Base-by-base conservation (phyloP, 2,329 filamentous ascomycete genomes). In the Annulohypoxylon truncatum region DNA sequence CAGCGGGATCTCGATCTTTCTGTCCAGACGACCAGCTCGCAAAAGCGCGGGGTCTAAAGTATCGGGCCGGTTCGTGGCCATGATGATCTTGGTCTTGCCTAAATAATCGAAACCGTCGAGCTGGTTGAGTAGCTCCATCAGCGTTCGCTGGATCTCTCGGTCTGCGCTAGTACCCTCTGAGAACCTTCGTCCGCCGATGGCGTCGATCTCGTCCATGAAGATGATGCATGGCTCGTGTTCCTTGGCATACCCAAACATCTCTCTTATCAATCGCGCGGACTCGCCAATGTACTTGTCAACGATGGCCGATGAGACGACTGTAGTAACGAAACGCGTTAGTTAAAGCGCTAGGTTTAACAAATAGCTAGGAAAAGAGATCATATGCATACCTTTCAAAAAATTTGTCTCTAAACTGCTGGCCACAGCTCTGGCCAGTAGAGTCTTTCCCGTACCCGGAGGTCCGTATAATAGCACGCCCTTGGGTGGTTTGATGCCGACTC, bases 191-290 rank as follows among this genome's bases (percentile, higher is more conserved):
- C 96, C 96, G 79, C 96, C 96, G 76, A 99, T 99, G 77, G 96
- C 96, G 77, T 99, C 96, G 77, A 99, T 99, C 82, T 99, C 96
- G 85, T 99, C 96, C 96, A 99, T 99, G 87, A 99, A 99, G 82
- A 99, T 99, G 80, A 99, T 99, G 80, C 96, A 99, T 38, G 96
- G 96, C 81, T 99, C 96, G 80, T 99, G 96, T 80, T 99, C 96
- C 82, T 97, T 98, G 75, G 96, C 96, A 77, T 99, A 99, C 63
- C 96, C 96, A 77, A 99, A 99, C 96, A 99, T 99, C 81, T 99
- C 96, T 79, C 96, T 90, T 76, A 99, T 99, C 71, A 99, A 85
- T 72, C 96, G 91, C 35, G 96, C 96, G 9, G 96, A 99, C 82
- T 99, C 96, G 80, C 96, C 96, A 71, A 99, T 99, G 78, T 99